Evolutionary conservation across 768 basidiomycete species (phyloP), one percentile per base, ranked within the genome.

Genomic region (Leccinum uliginosum): DNA sequence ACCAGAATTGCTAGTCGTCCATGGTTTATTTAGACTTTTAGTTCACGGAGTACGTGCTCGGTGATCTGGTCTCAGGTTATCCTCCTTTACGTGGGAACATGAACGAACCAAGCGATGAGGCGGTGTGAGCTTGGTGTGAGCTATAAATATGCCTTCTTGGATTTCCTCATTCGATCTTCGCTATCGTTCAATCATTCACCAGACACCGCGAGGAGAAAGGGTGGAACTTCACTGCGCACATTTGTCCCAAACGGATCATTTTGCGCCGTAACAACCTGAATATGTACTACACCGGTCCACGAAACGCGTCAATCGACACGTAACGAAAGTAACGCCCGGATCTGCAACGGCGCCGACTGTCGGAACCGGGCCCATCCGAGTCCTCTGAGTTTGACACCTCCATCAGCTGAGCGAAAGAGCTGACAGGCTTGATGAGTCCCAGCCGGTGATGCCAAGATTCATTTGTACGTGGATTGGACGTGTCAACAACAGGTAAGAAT

Each of bases 71-170:
- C 29, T 60, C 60, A 56, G 34, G 35, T 56, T 65, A 65, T 69
- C 59, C 58, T 59, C 61, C 55, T 53, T 48, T 3, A 49, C 54
- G 54, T 57, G 66, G 54, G 56, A 69, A 59, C 34, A 50, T 49
- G 47, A 26, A 44, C 46, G 40, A 60, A 51, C 50, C 50, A 40
- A 54, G 48, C 38, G 55, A 54, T 24, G 12, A 50, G 65, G 67
- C 69, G 34, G 69, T 71, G 68, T 58, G 55, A 27, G 30, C 57
- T 63, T 67, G 34, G 69, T 71, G 68, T 58, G 55, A 27, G 30
- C 57, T 63, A 69, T 61, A 60, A 65, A 19, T 43, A 60, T 66
- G 61, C 23, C 19, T 30, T 59, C 67, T 61, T 61, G 61, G 54
- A 50, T 57, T 64, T 50, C 59, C 56, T 35, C 57, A 58, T 65